phyloP scores from a whole-genome alignment of 2,329 filamentous ascomycete genomes.

The Verticillium dahliae region DNA sequence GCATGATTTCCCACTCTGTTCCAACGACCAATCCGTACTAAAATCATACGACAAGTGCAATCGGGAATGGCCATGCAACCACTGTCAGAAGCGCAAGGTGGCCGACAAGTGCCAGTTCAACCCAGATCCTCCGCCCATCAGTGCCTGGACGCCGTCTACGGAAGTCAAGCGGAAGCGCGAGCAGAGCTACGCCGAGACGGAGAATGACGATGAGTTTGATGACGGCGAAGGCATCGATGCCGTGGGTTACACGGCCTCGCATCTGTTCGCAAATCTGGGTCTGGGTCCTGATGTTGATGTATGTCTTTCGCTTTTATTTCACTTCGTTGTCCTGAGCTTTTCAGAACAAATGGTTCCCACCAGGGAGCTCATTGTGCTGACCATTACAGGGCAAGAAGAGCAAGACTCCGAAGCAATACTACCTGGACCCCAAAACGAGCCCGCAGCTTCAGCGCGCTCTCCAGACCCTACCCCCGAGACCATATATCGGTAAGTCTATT shows the following conservation, averaged over 20 bases:
- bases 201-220: conserved; percentile 14
- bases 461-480: not conserved
- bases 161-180: conserved; percentile 8
- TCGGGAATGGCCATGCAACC: conserved; percentile 31
- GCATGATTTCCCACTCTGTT: not conserved
- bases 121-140: not conserved
- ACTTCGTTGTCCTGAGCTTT: not conserved
- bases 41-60: conserved; percentile 23
- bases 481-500: not conserved
- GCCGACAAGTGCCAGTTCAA: conserved; percentile 27
- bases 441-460: conserved; percentile 17
- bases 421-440: conserved; percentile 12
- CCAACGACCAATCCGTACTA: not conserved
- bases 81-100: conserved; percentile 31
- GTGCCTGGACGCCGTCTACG: conserved; percentile 9
- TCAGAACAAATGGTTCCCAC: conserved; percentile 9
- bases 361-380: conserved; percentile 8
- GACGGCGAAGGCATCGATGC: conserved; percentile 22
- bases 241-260: conserved; percentile 26
- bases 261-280: conserved; percentile 21
- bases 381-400: not conserved
- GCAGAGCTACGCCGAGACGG: not conserved
- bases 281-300: not conserved
- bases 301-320: not conserved
- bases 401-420: not conserved